These are phyloP conservation scores for Phoma sp. DNA, from an alignment of 2,329 filamentous ascomycete genomes.

Conservation along the genomic window DNA sequence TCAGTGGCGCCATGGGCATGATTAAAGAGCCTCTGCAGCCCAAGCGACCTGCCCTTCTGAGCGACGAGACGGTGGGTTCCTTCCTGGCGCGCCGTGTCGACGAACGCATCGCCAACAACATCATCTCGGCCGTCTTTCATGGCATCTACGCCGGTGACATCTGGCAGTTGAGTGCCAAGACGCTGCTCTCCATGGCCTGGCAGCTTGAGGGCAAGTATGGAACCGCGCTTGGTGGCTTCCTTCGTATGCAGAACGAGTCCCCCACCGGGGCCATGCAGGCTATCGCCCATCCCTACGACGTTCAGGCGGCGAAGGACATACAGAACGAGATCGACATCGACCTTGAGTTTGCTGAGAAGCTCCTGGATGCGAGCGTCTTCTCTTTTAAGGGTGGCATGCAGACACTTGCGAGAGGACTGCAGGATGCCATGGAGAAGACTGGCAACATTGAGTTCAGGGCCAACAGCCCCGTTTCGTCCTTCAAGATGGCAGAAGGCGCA, in stretches of 20 bases:
- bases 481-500: conserved; percentile 20
- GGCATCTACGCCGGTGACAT: conserved; percentile 94
- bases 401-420: conserved; percentile 47
- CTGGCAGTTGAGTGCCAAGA: conserved; percentile 75
- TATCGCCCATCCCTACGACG: conserved; percentile 31
- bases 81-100: conserved; percentile 66
- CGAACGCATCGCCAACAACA: conserved; percentile 67
- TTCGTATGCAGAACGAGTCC: conserved; percentile 25
- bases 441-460: conserved; percentile 50
- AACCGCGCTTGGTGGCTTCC: conserved; percentile 29
- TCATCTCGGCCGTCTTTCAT: conserved; percentile 77
- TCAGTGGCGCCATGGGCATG: conserved; percentile 54
- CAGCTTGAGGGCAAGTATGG: conserved; percentile 56
- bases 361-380: conserved; percentile 49
- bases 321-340: conserved; percentile 47
- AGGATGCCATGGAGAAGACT: conserved; percentile 44
- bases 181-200: conserved; percentile 60
- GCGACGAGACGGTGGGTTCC: conserved; percentile 74
- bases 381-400: conserved; percentile 54
- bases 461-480: conserved; percentile 34
- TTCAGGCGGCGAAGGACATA: conserved; percentile 31
- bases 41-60: conserved; percentile 43
- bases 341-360: conserved; percentile 35
- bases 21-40: conserved; percentile 47
- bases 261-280: background rate